These are phyloP conservation scores for Globisporangium canariense DNA, from an alignment of 352 stramenopile species.

Conservation along the genomic window DNA sequence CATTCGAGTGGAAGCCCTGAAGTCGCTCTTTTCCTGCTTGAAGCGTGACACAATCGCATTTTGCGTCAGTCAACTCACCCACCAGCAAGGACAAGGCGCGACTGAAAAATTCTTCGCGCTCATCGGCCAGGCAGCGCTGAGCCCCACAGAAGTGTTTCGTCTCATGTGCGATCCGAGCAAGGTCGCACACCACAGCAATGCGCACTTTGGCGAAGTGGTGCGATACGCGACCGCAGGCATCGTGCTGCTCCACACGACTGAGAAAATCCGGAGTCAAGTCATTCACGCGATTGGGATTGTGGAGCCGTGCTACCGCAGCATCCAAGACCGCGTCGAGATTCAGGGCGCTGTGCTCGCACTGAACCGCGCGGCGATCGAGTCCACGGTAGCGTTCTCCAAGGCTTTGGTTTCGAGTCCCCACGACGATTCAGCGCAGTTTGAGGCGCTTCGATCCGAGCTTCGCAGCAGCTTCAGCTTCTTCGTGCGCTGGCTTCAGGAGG, in stretches of 20 bases:
- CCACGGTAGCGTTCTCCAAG: conserved; percentile 38
- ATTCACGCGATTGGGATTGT: conserved; percentile 35
- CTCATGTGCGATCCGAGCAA: conserved; percentile 41
- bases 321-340: conserved; percentile 18
- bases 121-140: conserved; percentile 35
- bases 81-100: background rate
- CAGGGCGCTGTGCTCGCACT: conserved; percentile 33
- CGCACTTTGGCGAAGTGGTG: conserved; percentile 35
- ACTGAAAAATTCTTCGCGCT: conserved; percentile 20
- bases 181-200: conserved; percentile 21
- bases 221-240: conserved; percentile 43
- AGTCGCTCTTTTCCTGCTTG: conserved; percentile 36
- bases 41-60: conserved; percentile 33
- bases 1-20: conserved; percentile 38
- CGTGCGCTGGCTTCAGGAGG: conserved; percentile 37
- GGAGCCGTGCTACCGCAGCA: conserved; percentile 29
- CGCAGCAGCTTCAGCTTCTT: conserved; percentile 31
- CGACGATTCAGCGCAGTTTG: conserved; percentile 4
- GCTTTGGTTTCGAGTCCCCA: conserved; percentile 16
- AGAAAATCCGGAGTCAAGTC: conserved; percentile 29
- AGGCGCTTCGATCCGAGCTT: conserved; percentile 25
- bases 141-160: conserved; percentile 35
- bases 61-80: conserved; percentile 1
- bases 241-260: conserved; percentile 48
- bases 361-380: conserved; percentile 39